These are phyloP conservation scores for Diaporthe vexans DNA, from an alignment of 2,329 filamentous ascomycete species.

Conservation along the genomic window DNA sequence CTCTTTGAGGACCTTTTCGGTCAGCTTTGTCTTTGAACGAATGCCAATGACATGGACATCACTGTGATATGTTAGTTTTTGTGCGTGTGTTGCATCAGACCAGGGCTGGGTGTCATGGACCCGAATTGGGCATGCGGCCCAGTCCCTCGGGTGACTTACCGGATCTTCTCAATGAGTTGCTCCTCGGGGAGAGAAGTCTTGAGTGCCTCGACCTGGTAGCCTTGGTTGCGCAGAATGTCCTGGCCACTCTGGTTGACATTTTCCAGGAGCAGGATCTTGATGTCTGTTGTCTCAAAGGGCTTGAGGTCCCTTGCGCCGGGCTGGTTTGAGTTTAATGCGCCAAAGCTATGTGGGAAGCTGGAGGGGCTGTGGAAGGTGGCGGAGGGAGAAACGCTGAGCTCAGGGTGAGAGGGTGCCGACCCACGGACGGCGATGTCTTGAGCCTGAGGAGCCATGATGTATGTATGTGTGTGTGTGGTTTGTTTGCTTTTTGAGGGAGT, in stretches of 20 bases:
- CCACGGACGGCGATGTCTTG: slow-evolving; percentile 39
- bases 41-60: slow-evolving; percentile 98
- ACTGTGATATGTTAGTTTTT: slow-evolving; percentile 59
- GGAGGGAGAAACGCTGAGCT: slow-evolving; percentile 79
- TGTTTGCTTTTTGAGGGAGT: slow-evolving; percentile 1
- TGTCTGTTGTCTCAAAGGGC: slow-evolving; percentile 94
- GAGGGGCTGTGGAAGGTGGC: slow-evolving; percentile 82
- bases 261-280: slow-evolving; percentile 95
- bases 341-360: slow-evolving; percentile 63
- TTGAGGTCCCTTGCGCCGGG: slow-evolving; percentile 79
- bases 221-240: slow-evolving; percentile 85
- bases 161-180: slow-evolving; percentile 96
- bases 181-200: slow-evolving; percentile 94
- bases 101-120: too few relatives aligned
- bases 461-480: neutral
- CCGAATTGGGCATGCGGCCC: neutral
- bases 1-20: slow-evolving; percentile 84
- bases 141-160: slow-evolving; percentile 65
- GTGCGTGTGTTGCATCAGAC: slow-evolving; percentile 2
- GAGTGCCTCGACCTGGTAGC: slow-evolving; percentile 94
- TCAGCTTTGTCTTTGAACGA: slow-evolving; percentile 97
- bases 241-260: slow-evolving; percentile 94
- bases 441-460: slow-evolving; percentile 39
- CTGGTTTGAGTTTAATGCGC: slow-evolving; percentile 45
- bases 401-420: slow-evolving; percentile 60